Evolutionary conservation across 1,139 yeast species (phyloP).

Genomic region (Keqinozyma sinolaborantium): DNA sequence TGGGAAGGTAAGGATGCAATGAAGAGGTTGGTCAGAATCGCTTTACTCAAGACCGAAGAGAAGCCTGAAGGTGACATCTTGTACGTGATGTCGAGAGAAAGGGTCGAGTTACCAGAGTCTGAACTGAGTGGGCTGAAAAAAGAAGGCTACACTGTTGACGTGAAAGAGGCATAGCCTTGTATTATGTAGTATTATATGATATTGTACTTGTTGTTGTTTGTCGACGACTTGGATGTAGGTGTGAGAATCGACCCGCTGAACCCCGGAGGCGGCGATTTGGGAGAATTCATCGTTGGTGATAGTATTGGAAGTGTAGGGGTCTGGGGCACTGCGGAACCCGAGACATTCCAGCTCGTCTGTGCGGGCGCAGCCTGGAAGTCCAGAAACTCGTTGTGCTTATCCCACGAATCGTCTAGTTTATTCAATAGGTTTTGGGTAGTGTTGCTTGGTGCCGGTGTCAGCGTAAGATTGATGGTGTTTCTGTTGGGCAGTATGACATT

Average conservation of each 20-base stretch:
- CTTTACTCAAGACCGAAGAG: slow-evolving; percentile 7
- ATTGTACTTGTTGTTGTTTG: not conserved
- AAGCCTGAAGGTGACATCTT: slow-evolving; percentile 11
- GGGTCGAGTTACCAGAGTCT: not conserved
- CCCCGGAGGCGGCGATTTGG: slow-evolving; percentile 10
- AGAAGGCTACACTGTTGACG: slow-evolving; percentile 3
- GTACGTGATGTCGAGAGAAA: slow-evolving; percentile 9
- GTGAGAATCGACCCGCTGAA: slow-evolving; percentile 8
- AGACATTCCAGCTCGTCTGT: not conserved
- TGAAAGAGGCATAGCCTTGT: slow-evolving; percentile 2
- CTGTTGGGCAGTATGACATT: slow-evolving; percentile 2
- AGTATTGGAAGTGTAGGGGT: slow-evolving; percentile 6
- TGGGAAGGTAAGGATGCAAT: slow-evolving; percentile 26
- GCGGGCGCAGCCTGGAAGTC: slow-evolving; percentile 13
- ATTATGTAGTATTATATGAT: too few species aligned
- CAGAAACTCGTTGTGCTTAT: slow-evolving; percentile 10
- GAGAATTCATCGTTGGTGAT: slow-evolving; percentile 3
- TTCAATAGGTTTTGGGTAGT: slow-evolving; percentile 6
- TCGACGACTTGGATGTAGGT: slow-evolving; percentile 6
- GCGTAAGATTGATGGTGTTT: not conserved
- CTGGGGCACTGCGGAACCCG: too few species aligned
- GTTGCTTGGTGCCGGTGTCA: slow-evolving; percentile 1
- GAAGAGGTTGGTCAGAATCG: slow-evolving; percentile 6
- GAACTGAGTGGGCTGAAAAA: slow-evolving; percentile 2
- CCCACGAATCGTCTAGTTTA: slow-evolving; percentile 11